phyloP scores from a whole-genome alignment of 2,329 filamentous ascomycete species.

The Zarea fungicola region DNA sequence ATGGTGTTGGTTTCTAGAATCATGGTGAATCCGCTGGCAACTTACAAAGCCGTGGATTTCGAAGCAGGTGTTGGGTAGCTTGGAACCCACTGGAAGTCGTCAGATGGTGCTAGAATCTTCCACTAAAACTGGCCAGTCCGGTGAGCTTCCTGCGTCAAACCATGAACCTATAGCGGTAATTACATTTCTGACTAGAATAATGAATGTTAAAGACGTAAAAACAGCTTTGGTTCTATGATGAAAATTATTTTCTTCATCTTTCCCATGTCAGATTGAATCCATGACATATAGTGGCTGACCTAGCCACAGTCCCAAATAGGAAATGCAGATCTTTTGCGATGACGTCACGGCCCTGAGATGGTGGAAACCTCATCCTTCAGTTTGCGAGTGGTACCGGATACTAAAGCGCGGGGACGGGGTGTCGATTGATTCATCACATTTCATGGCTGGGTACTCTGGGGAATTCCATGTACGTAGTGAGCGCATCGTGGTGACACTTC shows the following conservation, averaged over 20 bases:
- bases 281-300: too few relatives aligned
- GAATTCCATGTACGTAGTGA: too few relatives aligned
- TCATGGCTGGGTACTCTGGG: too few relatives aligned
- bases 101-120: slow-evolving; percentile 23
- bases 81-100: slow-evolving; percentile 18
- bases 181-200: too few relatives aligned
- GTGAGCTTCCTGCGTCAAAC: background rate
- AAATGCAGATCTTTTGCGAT: background rate
- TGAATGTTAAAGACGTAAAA: too few relatives aligned
- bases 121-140: slow-evolving; percentile 9
- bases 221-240: too few relatives aligned
- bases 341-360: slow-evolving; percentile 5
- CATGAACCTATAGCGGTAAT: background rate
- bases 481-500: too few relatives aligned
- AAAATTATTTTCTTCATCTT: too few relatives aligned
- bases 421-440: background rate
- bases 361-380: slow-evolving; percentile 1
- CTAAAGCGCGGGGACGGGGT: background rate
- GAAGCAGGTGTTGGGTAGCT: slow-evolving; percentile 15
- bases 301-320: slow-evolving; percentile 1
- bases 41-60: slow-evolving; percentile 16
- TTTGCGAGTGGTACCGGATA: background rate
- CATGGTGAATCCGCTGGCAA: slow-evolving; percentile 14
- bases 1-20: slow-evolving; percentile 13
- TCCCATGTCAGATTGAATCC: too few relatives aligned